Conservation (phyloP, 108 stramenopile species). For the Stephanodiscus triporus region DNA sequence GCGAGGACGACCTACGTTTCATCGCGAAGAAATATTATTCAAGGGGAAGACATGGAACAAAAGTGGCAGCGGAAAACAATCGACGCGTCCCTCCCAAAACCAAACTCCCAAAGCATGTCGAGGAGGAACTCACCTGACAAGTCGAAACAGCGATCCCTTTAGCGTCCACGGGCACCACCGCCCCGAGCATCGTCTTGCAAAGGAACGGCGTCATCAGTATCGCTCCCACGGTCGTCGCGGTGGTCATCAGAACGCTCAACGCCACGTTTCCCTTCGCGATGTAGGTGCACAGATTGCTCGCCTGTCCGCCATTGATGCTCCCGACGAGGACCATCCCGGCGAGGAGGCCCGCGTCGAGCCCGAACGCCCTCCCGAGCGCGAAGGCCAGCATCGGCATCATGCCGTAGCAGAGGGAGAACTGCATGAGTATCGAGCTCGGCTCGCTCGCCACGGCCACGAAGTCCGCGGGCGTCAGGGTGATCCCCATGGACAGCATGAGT, state of each 20-base stretch:
- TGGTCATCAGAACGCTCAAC: constrained; percentile 96
- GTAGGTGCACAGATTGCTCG: constrained; percentile 96
- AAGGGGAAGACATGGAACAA: not conserved
- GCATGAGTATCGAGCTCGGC: constrained; percentile 90
- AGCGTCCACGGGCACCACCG: constrained; percentile 97
- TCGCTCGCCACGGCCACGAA: constrained; percentile 88
- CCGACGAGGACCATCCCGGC: constrained; percentile 98
- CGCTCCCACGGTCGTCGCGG: constrained; percentile 95
- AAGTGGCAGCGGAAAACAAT: not conserved
- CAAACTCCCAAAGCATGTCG: too few species aligned
- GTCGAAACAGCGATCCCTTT: constrained; percentile 94
- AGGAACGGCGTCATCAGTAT: constrained; percentile 98
- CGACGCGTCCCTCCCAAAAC: not conserved
- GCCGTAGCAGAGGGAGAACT: constrained; percentile 93
- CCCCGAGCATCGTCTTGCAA: constrained; percentile 91
- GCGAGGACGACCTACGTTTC: constrained; percentile 87
- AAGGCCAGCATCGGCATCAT: constrained; percentile 94
- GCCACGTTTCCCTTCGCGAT: constrained; percentile 98
- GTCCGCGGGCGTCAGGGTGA: constrained; percentile 94
- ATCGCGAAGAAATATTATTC: not conserved
- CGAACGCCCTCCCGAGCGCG: constrained; percentile 78
- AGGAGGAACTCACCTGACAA: constrained; percentile 71
- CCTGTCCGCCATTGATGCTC: constrained; percentile 97
- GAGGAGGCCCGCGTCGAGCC: constrained; percentile 83
- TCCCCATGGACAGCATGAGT: constrained; percentile 99